Percentiles rank a stretch among this genome's conserved stretches.
These are phyloP conservation scores for Pseudonitzschia multiseries DNA, from an alignment of 108 stramenopile species.

Conservation along the genomic window DNA sequence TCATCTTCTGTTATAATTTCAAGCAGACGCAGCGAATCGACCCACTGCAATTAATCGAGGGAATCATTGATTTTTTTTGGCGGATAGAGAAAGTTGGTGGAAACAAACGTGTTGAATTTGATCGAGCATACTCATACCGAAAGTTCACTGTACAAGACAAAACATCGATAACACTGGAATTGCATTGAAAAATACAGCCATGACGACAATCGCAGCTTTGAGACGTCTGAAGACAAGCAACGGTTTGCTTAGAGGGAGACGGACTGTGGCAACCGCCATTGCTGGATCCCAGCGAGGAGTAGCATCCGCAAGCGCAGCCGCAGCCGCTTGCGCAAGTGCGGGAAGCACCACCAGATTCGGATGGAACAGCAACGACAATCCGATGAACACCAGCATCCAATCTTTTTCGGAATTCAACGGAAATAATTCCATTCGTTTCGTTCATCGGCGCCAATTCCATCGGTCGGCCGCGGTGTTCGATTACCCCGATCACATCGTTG, in stretches of 20 bases:
- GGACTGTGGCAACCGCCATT: constrained; percentile 8
- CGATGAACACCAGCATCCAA: neutral
- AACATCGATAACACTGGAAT: neutral
- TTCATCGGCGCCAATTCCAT: constrained; percentile 3
- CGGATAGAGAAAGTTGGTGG: too few species aligned
- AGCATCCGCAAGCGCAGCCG: neutral
- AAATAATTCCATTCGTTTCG: neutral
- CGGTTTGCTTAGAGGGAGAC: neutral
- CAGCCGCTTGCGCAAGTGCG: too few species aligned
- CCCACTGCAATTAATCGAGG: too few species aligned
- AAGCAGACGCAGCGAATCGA: too few species aligned
- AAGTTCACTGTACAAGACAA: neutral
- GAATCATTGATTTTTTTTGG: too few species aligned
- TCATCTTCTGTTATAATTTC: too few species aligned
- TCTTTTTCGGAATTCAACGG: neutral
- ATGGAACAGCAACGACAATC: neutral
- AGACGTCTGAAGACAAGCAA: constrained; percentile 1
- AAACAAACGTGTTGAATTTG: neutral
- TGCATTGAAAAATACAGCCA: neutral
- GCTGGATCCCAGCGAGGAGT: constrained; percentile 4
- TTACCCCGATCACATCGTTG: constrained; percentile 52
- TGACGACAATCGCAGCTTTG: constrained; percentile 2
- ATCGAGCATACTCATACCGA: neutral
- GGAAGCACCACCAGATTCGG: constrained; percentile 2
- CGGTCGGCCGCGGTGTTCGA: constrained; percentile 12